Base-by-base conservation (phyloP, 2,329 filamentous ascomycete genomes). In the Epichloe typhina region DNA sequence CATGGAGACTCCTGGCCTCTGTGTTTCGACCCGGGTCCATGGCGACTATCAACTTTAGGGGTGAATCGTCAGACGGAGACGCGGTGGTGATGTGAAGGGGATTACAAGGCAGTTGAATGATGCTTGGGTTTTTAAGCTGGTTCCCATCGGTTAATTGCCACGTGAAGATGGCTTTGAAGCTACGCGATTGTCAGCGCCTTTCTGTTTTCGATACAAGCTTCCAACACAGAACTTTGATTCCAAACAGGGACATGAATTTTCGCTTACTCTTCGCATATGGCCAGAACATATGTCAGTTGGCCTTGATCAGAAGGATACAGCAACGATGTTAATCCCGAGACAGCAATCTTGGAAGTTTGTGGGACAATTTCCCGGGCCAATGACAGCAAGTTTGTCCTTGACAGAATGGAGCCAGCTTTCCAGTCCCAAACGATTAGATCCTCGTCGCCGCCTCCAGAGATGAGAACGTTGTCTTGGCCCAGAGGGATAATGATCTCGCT, bases 391-490 rank as follows among this genome's bases (percentile, higher is more conserved):
- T 77, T 73, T 2, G 76, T 65, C 58, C 72, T 80, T 23, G 75
- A 72, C 0, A 82, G 61, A 26, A 86, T 62, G 17, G 63, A 66
- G 15, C 75, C 76, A 0, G 66, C 68, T 41, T 70, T 68, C 91
- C 91, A 98, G 55, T 90, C 75, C 90, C 90, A 98, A 0, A 90
- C 71, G 54, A 84, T 80, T 9, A 98, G 62, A 55, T 83, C 77
- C 52, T 83, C 73, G 59, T 97, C 91, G 4, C 91, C 93, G 46
- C 91, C 91, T 9, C 88, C 93, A 5, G 89, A 95, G 35, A 97
- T 69, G 33, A 98, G 74, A 1, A 84, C 58, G n/a, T 81, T 74
- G 3, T 74, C 73, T 23, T 72, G 68, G 49, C 66, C 69, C 0
- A 63, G 62, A 0, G 83, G 81, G 17, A 91, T 69, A 59, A 83